A percentile compares a stretch with the other conserved stretches of the same genome.
Conservation (phyloP, 371 early-diverging fungal species). For the Mortierella sp. region DNA sequence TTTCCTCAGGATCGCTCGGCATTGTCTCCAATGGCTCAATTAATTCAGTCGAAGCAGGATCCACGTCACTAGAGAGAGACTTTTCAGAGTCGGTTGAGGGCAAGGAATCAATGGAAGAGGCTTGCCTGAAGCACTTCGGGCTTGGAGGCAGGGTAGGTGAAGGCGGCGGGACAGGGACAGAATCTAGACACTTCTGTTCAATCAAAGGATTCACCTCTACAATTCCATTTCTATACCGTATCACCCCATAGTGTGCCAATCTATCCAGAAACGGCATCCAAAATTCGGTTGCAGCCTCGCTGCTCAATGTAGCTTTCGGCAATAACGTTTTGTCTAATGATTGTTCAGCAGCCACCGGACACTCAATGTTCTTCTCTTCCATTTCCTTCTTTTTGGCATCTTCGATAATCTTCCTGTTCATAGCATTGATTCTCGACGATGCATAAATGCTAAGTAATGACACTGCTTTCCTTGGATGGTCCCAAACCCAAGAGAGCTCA, state of each 20-base stretch:
- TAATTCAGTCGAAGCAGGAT: too few species aligned
- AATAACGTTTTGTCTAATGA: background rate
- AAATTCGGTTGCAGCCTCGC: background rate
- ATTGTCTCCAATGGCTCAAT: too few species aligned
- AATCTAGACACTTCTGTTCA: background rate
- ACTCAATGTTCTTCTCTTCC: background rate
- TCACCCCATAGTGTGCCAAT: background rate
- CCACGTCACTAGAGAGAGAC: too few species aligned
- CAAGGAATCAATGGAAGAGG: too few species aligned
- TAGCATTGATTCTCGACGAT: background rate
- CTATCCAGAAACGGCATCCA: background rate
- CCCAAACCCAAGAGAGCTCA: constrained; percentile 16
- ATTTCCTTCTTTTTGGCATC: background rate
- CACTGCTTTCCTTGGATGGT: background rate
- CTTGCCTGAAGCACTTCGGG: too few species aligned
- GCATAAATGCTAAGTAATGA: constrained; percentile 4
- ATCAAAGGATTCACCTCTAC: background rate
- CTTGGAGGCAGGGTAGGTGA: too few species aligned
- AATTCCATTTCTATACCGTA: background rate
- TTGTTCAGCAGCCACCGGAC: background rate
- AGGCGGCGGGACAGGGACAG: too few species aligned
- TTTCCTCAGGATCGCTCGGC: too few species aligned
- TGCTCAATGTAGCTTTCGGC: background rate
- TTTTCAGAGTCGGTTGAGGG: too few species aligned
- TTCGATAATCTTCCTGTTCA: background rate